Percentiles rank a stretch among this genome's conserved stretches.
These are phyloP conservation scores for Penicillium canescens DNA, from an alignment of 495 filamentous ascomycete species.

Conservation along the genomic window DNA sequence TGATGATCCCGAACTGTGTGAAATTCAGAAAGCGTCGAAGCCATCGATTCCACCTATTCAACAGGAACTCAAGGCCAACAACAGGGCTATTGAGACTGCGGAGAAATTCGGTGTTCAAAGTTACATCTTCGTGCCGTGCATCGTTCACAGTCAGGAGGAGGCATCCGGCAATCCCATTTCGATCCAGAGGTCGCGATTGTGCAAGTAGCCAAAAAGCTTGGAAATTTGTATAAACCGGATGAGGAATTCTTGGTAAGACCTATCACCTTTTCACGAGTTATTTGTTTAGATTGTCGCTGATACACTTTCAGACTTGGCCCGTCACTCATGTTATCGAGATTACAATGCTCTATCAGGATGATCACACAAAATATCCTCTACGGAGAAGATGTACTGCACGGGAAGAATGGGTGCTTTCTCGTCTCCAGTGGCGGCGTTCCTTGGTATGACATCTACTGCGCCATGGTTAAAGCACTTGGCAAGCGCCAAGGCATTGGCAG, in stretches of 20 bases:
- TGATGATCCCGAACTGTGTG: conserved; percentile 40
- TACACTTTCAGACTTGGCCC: conserved; percentile 41
- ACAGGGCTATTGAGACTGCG: conserved; percentile 35
- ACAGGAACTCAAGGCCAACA: conserved; percentile 35
- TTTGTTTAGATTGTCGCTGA: background rate
- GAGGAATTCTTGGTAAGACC: conserved; percentile 27
- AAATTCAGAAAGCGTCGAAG: conserved; percentile 33
- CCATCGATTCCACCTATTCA: background rate
- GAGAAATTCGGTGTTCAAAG: conserved; percentile 37
- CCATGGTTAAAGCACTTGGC: conserved; percentile 38
- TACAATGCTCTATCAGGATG: conserved; percentile 39
- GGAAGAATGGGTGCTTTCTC: conserved; percentile 51
- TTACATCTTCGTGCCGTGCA: conserved; percentile 50
- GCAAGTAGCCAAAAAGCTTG: conserved; percentile 33
- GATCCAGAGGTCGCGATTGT: conserved; percentile 51
- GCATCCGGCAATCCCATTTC: conserved; percentile 51
- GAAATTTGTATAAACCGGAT: conserved; percentile 41
- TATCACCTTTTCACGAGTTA: too few relatives aligned
- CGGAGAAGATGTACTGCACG: conserved; percentile 32
- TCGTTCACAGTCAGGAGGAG: conserved; percentile 47
- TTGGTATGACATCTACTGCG: conserved; percentile 49
- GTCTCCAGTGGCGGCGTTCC: conserved; percentile 43
- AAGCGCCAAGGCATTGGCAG: conserved; percentile 37
- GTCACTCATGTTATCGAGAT: conserved; percentile 50
- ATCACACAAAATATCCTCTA: conserved; percentile 43